Percentiles rank a stretch among this genome's conserved stretches.
Evolutionary conservation across 2,329 filamentous ascomycete genomes (phyloP).

Genomic region (Juglanconis juglandina): DNA sequence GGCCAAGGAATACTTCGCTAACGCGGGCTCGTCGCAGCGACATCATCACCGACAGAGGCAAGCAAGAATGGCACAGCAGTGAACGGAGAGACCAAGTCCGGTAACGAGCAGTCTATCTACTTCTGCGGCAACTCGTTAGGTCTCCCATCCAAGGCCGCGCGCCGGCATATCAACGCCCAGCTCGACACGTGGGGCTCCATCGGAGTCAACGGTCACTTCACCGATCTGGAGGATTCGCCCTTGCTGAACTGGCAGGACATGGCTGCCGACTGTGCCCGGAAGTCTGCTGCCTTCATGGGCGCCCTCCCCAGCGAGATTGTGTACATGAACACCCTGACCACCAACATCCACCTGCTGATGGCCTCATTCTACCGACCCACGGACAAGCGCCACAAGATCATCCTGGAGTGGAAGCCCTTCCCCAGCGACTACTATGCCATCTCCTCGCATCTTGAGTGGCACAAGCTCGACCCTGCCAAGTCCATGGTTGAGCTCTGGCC

Average conservation of each 20-base stretch:
- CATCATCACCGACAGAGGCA: not conserved
- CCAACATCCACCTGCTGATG: slow-evolving; percentile 78
- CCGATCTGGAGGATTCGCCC: slow-evolving; percentile 61
- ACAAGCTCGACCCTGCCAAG: slow-evolving; percentile 62
- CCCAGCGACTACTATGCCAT: slow-evolving; percentile 86
- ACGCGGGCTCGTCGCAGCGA: not conserved
- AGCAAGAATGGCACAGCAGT: not conserved
- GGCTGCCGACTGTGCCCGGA: slow-evolving; percentile 67
- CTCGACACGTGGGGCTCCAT: slow-evolving; percentile 81
- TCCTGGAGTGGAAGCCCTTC: slow-evolving; percentile 87
- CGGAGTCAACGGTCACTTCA: slow-evolving; percentile 82
- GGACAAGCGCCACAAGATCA: slow-evolving; percentile 66
- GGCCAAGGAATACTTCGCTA: not conserved
- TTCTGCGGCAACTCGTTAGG: slow-evolving; percentile 89
- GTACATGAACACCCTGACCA: slow-evolving; percentile 83
- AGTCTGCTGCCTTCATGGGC: slow-evolving; percentile 72
- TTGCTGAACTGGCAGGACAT: slow-evolving; percentile 74
- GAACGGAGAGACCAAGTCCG: not conserved
- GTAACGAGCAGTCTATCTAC: slow-evolving; percentile 55
- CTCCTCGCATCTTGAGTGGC: slow-evolving; percentile 73
- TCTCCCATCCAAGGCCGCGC: slow-evolving; percentile 69
- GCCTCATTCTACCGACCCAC: slow-evolving; percentile 78
- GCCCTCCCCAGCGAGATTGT: slow-evolving; percentile 71
- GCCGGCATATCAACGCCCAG: slow-evolving; percentile 65
- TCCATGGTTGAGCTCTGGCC: slow-evolving; percentile 55